phyloP scores from a whole-genome alignment of 352 stramenopile species.

The Globisporangium emineosum region DNA sequence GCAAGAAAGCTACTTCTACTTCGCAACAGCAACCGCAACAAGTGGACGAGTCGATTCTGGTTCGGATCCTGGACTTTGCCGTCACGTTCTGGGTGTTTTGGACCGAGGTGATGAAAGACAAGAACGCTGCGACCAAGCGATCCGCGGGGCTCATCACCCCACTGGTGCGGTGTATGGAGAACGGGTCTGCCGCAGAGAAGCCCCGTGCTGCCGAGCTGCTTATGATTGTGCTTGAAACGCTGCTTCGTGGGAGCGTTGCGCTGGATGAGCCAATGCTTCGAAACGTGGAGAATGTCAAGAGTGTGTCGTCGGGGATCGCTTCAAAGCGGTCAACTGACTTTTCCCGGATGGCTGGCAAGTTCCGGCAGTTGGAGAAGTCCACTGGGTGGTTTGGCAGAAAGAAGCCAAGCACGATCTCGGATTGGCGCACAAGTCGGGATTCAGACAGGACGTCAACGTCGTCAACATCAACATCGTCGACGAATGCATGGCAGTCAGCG shows the following conservation, averaged over 20 bases:
- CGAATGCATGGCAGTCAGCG: background rate
- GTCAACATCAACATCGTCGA: background rate
- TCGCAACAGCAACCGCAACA: constrained; percentile 1
- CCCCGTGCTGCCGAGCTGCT: constrained; percentile 62
- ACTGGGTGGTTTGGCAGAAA: constrained; percentile 42
- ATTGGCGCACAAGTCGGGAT: constrained; percentile 13
- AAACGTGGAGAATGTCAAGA: constrained; percentile 53
- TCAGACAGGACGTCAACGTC: background rate
- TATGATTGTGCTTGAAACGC: constrained; percentile 55
- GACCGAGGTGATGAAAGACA: constrained; percentile 45
- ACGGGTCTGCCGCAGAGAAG: constrained; percentile 44
- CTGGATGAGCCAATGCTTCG: constrained; percentile 47
- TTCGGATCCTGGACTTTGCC: constrained; percentile 72
- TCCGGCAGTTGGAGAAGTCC: constrained; percentile 52
- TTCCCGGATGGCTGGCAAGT: constrained; percentile 56
- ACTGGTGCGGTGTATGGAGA: constrained; percentile 57
- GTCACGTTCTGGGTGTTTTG: constrained; percentile 77
- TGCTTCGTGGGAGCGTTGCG: constrained; percentile 46
- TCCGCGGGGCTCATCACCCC: constrained; percentile 46
- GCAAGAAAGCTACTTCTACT: constrained; percentile 6
- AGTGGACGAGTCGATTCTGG: constrained; percentile 48
- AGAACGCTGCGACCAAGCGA: constrained; percentile 46
- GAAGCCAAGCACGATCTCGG: constrained; percentile 27
- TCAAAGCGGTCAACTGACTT: constrained; percentile 72
- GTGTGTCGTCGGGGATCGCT: constrained; percentile 41